A percentile compares a stretch with the other conserved stretches of the same genome.
Conservation (phyloP, 768 basidiomycete species). For the Psilocybe azurescens region DNA sequence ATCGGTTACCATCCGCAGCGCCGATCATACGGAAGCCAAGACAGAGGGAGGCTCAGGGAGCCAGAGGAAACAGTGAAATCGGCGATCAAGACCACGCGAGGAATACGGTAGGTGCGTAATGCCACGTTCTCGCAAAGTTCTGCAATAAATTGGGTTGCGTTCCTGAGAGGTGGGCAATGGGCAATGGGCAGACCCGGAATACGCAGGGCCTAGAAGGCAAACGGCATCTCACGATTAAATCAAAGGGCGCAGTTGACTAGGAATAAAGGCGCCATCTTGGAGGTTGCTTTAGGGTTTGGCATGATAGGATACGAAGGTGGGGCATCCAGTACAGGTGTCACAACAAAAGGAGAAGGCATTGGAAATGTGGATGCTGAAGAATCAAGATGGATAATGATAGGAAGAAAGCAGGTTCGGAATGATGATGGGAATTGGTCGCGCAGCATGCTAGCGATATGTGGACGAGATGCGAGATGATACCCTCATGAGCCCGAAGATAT, state of each 20-base stretch:
- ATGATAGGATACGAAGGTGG: neutral
- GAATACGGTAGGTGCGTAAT: neutral
- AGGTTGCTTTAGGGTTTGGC: neutral
- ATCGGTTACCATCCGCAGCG: neutral
- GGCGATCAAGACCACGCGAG: neutral
- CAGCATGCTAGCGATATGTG: neutral
- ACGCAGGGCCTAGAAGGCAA: neutral
- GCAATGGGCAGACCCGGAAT: neutral
- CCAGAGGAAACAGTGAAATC: neutral
- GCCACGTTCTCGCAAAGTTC: neutral
- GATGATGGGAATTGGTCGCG: neutral
- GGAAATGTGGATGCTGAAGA: neutral
- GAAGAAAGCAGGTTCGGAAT: neutral
- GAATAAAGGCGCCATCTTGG: neutral
- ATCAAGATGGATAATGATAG: neutral
- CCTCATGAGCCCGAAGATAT: slow-evolving; percentile 8
- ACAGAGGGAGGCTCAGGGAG: neutral
- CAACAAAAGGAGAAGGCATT: neutral
- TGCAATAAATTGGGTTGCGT: neutral
- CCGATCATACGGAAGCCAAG: neutral
- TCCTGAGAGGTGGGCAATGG: neutral
- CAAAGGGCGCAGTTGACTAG: neutral
- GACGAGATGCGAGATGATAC: neutral
- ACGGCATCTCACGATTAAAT: neutral
- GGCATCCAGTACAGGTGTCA: neutral